Percentiles rank a stretch among this genome's conserved stretches.
These are phyloP conservation scores for Coleophoma crateriformis DNA, from an alignment of 2,329 filamentous ascomycete species.

Conservation along the genomic window DNA sequence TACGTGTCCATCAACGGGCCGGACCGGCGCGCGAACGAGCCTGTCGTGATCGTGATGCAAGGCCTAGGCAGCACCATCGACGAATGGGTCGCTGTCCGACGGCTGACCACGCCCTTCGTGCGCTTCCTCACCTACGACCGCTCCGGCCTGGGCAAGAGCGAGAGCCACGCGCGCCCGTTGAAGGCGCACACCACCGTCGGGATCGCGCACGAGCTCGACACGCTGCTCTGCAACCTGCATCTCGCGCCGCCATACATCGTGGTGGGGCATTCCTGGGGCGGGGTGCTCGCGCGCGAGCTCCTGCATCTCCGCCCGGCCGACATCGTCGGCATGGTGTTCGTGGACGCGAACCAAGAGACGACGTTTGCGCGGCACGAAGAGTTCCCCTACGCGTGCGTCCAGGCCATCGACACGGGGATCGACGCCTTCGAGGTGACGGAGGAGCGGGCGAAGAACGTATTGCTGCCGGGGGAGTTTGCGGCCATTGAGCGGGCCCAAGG, in stretches of 20 bases:
- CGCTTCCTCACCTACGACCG: constrained; percentile 19
- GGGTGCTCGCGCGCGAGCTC: constrained; percentile 9
- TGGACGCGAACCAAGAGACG: constrained; percentile 10
- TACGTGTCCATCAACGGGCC: constrained; percentile 16
- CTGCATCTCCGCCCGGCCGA: constrained; percentile 8
- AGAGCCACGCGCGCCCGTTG: not conserved
- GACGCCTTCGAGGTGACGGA: constrained; percentile 2
- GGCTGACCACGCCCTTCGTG: constrained; percentile 13
- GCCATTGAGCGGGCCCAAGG: not conserved
- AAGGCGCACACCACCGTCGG: constrained; percentile 5
- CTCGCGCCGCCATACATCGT: constrained; percentile 7
- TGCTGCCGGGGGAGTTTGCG: constrained; percentile 4
- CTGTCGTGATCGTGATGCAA: constrained; percentile 18
- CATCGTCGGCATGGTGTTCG: constrained; percentile 11
- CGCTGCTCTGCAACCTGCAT: constrained; percentile 5
- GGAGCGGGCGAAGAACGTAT: not conserved
- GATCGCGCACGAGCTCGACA: constrained; percentile 7
- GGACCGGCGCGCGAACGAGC: constrained; percentile 12
- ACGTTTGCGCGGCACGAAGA: constrained; percentile 1
- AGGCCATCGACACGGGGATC: not conserved
- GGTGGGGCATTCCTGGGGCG: constrained; percentile 11
- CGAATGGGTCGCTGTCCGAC: constrained; percentile 18
- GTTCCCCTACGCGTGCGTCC: constrained; percentile 2
- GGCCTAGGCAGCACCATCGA: constrained; percentile 16
- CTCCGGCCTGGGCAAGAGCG: constrained; percentile 18